phyloP scores from a whole-genome alignment of 768 basidiomycete genomes.

The Boletales sp. region DNA sequence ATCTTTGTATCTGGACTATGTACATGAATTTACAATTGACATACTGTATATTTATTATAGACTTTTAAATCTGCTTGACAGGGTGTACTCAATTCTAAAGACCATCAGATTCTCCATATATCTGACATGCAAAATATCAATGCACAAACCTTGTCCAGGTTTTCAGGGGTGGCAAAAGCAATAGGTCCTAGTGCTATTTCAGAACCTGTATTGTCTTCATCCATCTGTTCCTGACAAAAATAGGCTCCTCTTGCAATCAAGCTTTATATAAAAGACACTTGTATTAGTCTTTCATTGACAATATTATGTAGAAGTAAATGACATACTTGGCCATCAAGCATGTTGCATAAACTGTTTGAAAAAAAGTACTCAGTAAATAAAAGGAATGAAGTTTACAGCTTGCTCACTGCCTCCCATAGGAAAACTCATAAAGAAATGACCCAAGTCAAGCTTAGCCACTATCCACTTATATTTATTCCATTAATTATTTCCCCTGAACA shows the following conservation, averaged over 20 bases:
- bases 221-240: constrained; percentile 2
- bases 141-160: constrained; percentile 1
- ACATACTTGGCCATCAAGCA: constrained; percentile 30
- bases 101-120: not conserved
- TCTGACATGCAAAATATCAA: not conserved
- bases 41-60: too few relatives aligned
- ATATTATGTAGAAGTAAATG: not conserved
- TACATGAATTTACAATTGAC: too few relatives aligned
- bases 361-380: not conserved
- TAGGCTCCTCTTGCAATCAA: constrained; percentile 29
- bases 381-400: not conserved
- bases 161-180: constrained; percentile 3
- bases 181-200: not conserved
- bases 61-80: not conserved
- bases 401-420: constrained; percentile 25
- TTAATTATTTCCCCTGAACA: not conserved
- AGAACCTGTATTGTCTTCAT: not conserved
- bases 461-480: constrained; percentile 15
- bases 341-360: constrained; percentile 20
- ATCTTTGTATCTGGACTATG: too few relatives aligned
- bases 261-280: constrained; percentile 9
- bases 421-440: constrained; percentile 23
- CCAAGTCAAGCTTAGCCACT: constrained; percentile 9
- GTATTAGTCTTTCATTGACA: not conserved
- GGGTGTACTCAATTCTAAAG: constrained; percentile 1